Conservation (phyloP, 768 basidiomycete genomes). For the Mycena amicta region DNA sequence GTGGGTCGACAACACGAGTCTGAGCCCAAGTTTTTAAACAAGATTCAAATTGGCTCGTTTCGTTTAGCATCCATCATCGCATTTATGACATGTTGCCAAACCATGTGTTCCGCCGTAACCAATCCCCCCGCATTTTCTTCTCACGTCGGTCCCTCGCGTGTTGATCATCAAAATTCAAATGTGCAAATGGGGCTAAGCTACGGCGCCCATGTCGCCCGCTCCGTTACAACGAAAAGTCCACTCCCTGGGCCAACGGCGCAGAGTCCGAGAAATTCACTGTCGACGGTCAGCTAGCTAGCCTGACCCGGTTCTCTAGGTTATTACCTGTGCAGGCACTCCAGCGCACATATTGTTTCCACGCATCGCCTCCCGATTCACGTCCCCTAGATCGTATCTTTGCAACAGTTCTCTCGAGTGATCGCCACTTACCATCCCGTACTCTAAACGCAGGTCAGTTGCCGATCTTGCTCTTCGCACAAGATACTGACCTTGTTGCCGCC, state of each 20-base stretch:
- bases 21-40: constrained; percentile 15
- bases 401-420: constrained; percentile 27
- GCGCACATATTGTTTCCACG: constrained; percentile 97
- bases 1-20: constrained; percentile 17
- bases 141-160: constrained; percentile 21
- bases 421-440: constrained; percentile 77
- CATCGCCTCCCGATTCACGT: constrained; percentile 94
- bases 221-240: constrained; percentile 66
- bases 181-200: constrained; percentile 18
- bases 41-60: constrained; percentile 16
- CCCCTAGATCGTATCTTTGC: constrained; percentile 57
- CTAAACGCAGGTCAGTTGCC: too few species aligned
- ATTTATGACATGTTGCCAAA: constrained; percentile 1
- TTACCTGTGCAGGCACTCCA: constrained; percentile 85
- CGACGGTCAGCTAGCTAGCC: neutral
- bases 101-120: constrained; percentile 13
- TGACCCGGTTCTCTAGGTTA: too few species aligned
- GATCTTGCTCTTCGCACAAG: too few species aligned
- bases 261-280: constrained; percentile 87
- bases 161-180: constrained; percentile 20
- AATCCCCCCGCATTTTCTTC: constrained; percentile 3
- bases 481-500: constrained; percentile 90
- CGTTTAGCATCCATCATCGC: neutral
- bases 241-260: constrained; percentile 91
- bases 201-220: neutral